Evolutionary conservation across 768 basidiomycete species (phyloP).

Genomic region (Cystofilobasidium bisporidii): DNA sequence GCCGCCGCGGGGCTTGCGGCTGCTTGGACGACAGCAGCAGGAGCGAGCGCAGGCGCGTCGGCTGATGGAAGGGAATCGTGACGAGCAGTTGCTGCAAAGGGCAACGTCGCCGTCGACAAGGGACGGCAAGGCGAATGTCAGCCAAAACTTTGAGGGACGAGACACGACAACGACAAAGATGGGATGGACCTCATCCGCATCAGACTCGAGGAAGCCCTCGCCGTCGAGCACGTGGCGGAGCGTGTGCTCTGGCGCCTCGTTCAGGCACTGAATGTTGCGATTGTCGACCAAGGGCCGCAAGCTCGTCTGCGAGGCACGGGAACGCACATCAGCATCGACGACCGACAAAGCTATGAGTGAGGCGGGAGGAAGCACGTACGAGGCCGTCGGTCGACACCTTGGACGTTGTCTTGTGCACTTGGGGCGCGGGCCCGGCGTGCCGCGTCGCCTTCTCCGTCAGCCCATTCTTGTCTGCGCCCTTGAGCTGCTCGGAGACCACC

Average conservation of each 20-base stretch:
- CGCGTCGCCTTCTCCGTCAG: conserved; percentile 35
- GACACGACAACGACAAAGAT: neutral
- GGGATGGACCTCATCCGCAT: conserved; percentile 50
- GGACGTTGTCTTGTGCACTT: conserved; percentile 25
- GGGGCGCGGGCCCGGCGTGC: conserved; percentile 37
- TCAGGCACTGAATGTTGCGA: conserved; percentile 58
- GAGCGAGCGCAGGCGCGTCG: conserved; percentile 18
- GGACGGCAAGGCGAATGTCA: neutral
- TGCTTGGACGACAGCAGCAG: conserved; percentile 17
- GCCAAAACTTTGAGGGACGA: neutral
- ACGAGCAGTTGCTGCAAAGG: conserved; percentile 23
- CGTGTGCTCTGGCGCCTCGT: conserved; percentile 51
- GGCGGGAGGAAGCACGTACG: neutral
- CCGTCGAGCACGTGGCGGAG: conserved; percentile 48
- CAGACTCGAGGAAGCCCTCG: conserved; percentile 51
- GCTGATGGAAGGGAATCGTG: conserved; percentile 26
- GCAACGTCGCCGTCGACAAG: too few relatives aligned
- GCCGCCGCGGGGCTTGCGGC: conserved; percentile 49
- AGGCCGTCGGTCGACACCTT: conserved; percentile 30
- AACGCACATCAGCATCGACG: neutral
- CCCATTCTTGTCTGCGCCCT: conserved; percentile 38
- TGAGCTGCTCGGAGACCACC: too few relatives aligned
- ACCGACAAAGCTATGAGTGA: neutral
- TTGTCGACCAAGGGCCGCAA: conserved; percentile 46
- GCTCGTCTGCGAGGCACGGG: conserved; percentile 32